A percentile compares a stretch with the other conserved stretches of the same genome.
Evolutionary conservation across 208 protist genomes (phyloP).

Genomic region (Trichomonas gallinae): DNA sequence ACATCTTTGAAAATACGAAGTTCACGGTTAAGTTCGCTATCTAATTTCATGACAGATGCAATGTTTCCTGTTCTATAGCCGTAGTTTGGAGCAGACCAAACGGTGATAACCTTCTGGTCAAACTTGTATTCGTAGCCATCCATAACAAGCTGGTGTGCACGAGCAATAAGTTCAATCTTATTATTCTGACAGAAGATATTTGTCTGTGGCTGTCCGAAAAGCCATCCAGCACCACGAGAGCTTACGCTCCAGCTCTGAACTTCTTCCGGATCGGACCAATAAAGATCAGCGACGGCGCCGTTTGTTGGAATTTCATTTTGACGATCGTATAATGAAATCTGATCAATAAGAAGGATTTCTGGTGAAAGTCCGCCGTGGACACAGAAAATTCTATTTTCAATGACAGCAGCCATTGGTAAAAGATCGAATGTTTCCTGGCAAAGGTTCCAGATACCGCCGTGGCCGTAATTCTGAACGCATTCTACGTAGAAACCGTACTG

Average conservation of each 20-base stretch:
- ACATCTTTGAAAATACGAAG: background rate
- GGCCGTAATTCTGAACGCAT: constrained; percentile 65
- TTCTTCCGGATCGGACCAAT: constrained; percentile 14
- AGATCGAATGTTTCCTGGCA: background rate
- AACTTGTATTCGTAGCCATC: constrained; percentile 80
- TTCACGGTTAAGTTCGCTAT: constrained; percentile 48
- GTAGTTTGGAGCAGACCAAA: constrained; percentile 70
- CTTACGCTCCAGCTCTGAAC: background rate
- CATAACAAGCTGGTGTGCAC: constrained; percentile 78
- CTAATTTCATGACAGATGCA: constrained; percentile 77
- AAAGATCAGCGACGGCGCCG: background rate
- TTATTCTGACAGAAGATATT: constrained; percentile 23
- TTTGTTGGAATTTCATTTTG: background rate
- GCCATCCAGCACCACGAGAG: background rate
- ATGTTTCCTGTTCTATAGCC: constrained; percentile 78
- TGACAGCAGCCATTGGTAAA: constrained; percentile 12
- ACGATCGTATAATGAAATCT: background rate
- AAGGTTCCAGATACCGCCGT: constrained; percentile 23
- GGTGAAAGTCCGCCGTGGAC: constrained; percentile 20
- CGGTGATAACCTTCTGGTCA: constrained; percentile 57
- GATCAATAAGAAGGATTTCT: background rate
- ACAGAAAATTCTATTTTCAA: background rate
- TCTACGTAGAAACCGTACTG: constrained; percentile 39
- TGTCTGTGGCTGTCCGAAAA: background rate
- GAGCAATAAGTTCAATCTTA: background rate